A percentile compares a stretch with the other conserved stretches of the same genome.
These are phyloP conservation scores for Dillenia suffruticosa DNA, from an alignment of 164 flowering plant species.

Conservation along the genomic window DNA sequence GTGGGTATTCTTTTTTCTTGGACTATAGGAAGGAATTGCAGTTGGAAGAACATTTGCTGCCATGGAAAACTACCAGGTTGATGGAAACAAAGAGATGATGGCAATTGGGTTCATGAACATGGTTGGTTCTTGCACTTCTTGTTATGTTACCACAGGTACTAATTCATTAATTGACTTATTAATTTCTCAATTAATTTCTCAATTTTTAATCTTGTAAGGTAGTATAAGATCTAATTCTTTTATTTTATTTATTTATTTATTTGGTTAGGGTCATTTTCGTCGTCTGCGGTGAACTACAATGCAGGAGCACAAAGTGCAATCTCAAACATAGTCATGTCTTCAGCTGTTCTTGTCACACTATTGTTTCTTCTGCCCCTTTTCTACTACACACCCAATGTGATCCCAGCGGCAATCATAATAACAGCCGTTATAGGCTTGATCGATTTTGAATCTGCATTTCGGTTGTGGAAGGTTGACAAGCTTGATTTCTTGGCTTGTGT, in stretches of 20 bases:
- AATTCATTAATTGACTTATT: background rate
- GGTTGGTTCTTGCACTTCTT: constrained; percentile 69
- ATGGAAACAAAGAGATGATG: constrained; percentile 81
- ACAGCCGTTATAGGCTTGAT: constrained; percentile 69
- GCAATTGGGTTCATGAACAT: constrained; percentile 78
- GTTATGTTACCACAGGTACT: constrained; percentile 65
- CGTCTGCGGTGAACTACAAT: constrained; percentile 73
- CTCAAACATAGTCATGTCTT: constrained; percentile 61
- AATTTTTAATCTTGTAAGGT: no score
- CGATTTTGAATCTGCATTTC: constrained; percentile 43
- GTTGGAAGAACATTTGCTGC: constrained; percentile 78
- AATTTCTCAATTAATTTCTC: no score
- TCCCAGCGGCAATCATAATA: constrained; percentile 63
- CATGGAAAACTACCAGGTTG: constrained; percentile 66
- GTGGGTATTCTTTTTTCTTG: background rate
- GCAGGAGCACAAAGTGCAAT: constrained; percentile 68
- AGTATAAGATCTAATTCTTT: background rate
- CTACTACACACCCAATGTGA: constrained; percentile 58
- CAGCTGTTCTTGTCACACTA: constrained; percentile 59
- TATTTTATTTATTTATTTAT: background rate
- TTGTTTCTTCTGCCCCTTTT: constrained; percentile 71
- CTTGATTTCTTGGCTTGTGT: constrained; percentile 62
- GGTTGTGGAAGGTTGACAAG: constrained; percentile 67
- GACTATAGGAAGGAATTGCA: constrained; percentile 67
- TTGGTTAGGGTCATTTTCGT: constrained; percentile 72